Base-by-base conservation (phyloP, 2,329 filamentous ascomycete genomes). In the Colletotrichum cereale region DNA sequence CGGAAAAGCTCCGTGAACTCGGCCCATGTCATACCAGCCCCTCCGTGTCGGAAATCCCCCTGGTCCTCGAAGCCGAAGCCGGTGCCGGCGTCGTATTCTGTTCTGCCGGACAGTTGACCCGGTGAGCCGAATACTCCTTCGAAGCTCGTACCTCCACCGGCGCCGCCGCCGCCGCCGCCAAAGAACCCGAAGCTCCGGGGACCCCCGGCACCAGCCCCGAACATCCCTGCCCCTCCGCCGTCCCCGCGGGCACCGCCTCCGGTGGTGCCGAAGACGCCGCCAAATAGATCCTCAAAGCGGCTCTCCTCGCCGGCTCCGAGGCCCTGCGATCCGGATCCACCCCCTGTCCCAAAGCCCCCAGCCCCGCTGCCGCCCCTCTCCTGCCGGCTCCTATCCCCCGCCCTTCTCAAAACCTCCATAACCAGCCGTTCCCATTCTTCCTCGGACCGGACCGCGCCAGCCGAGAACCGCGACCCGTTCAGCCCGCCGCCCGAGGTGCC, bases 21-120 rank as follows among this genome's bases (percentile, higher is more conserved):
- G 12, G 53, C 64, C 64, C 57, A 34, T 10, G 67, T 62, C 63
- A 71, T 57, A 11, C 57, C 67, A 3, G 42, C 63, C 26, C 56
- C 50, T 16, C 56, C 63, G 1, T 48, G 63, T 18, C 34, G 63
- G 12, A 31, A 34, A 34, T 36, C 16, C 42, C 18, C 40, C 31
- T 7, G 16, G 3, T 10, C 24, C 11, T 42, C 42, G 7, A 60
- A 31, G 2, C 52, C 18, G n/a, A 50, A 50, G 12, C 8, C 4
- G 21, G 21, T 5, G 12, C 24, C 24, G 14, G 44, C 12, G 7
- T 29, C 50, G 50, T 65, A 29, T 18, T 40, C 26, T 21, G 24
- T 44, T 11, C 63, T 44, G 5, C 52, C 44, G 5, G n/a, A 5
- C 34, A 42, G n/a, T 18, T 8, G n/a, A 7, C 21, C 38, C 10